Evolutionary conservation across 2,329 filamentous ascomycete genomes (phyloP), one percentile per base, ranked within the genome.

Genomic region (Monilinia fructigena): DNA sequence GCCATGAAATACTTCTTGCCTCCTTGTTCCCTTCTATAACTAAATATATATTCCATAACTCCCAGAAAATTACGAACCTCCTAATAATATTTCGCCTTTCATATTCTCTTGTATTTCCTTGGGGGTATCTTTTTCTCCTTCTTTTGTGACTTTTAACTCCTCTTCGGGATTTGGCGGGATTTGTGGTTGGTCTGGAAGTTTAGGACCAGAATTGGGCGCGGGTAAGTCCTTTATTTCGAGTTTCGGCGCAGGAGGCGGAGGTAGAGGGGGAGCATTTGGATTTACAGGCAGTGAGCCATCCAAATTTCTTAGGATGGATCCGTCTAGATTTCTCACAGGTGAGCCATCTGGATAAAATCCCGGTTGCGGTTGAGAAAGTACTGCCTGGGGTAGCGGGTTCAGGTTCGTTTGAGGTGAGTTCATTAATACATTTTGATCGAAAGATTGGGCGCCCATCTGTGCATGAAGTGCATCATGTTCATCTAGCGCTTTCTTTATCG

Each of bases 401-500:
- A 60, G 8, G 16, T 60, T 38, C 42, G 48, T 23, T 26, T 60
- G 63, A 12, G 63, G 63, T 16, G 35, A n/a, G 12, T 52, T 60
- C 1, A 35, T 4, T 16, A 65, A 38, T 26, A 23, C 28, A 7
- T 52, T 28, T n/a, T 6, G 23, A 31, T 60, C 54, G 5, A 65
- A 20, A 10, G 48, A 18, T 14, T 58, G 20, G 16, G 63, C 63
- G 4, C 63, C 63, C 63, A 65, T 65, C 18, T 65, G 47, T 1
- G 63, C 55, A 60, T 65, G 63, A 28, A 65, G 55, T 45, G 55
- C 61, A 45, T 72, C 69, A 47, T 66, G 62, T n/a, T 65, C 63
- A n/a, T 58, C 58, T 8, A 56, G 64, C 5, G 66, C 69, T 45
- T 72, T 68, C 65, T 74, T 75, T 18, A 70, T 67, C 3, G 67